Base-by-base conservation (phyloP, 2,329 filamentous ascomycete species). In the Pestalotiopsis sp. region DNA sequence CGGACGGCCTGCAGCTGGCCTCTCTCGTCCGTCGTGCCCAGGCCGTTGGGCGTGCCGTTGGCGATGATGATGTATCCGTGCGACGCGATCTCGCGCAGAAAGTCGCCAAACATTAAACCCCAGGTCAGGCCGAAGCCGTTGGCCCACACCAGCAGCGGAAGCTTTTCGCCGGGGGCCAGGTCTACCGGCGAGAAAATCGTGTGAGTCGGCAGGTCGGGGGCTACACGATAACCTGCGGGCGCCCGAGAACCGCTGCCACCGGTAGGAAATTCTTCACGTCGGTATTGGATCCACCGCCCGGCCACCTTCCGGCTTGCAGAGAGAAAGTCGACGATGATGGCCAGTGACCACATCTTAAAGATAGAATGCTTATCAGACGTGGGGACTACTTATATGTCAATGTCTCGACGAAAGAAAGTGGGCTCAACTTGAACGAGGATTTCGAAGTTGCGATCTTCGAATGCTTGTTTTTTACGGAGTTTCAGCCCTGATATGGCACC, bases 41-140 rank as follows among this genome's bases (percentile, higher is more conserved):
- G 36, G 14, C 36, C 59, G 4, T 9, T 23, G 3, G 59, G 59
- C 5, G 59, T 31, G 14, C 59, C 59, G 31, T 62, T 62, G 59
- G 59, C 59, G 5, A 62, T 41, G 59, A 62, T n/a, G 1, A 62
- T 41, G 36, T 62, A 62, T 23, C 59, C 59, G 36, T 62, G 59
- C 31, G 59, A 62, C n/a, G 59, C 59, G 23, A 62, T 3, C n/a
- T 62, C 59, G 59, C 59, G 59, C 36, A 62, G 20, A 20, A 62
- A 39, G 59, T 62, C 59, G 27, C 31, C 59, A 6, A 62, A 62
- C 31, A 41, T 41, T 14, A 62, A 36, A n/a, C 59, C 59, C 59
- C 59, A 62, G 17, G 59, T 17, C n/a, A 62, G 59, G 2, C 36
- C 59, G 13, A 38, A 38, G 59, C 59, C 59, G 11, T 62, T 62